phyloP scores from a whole-genome alignment of 305 asterid species.

The Salvia sclarea region DNA sequence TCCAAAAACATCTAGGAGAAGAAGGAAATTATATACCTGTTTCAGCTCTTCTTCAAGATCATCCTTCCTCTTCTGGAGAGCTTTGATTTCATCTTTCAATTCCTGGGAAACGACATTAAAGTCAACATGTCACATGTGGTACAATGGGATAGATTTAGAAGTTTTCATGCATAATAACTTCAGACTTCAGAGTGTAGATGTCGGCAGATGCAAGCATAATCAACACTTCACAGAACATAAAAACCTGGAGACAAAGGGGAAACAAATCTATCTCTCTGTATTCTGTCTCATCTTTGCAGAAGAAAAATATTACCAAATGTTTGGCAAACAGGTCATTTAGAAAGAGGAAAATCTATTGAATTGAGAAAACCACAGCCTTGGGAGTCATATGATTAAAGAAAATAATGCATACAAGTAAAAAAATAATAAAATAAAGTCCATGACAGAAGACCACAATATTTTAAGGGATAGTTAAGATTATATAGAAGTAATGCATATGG shows the following conservation, averaged over 20 bases:
- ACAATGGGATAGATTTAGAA: conserved; percentile 4
- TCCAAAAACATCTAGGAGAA: neutral
- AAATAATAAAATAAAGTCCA: neutral
- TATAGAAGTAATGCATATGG: neutral
- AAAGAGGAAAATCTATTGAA: neutral
- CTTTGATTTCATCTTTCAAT: conserved; percentile 56
- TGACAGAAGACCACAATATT: conserved; percentile 1
- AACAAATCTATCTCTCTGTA: neutral
- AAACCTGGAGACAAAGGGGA: neutral
- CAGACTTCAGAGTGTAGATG: conserved; percentile 2
- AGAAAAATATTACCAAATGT: neutral
- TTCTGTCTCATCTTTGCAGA: neutral
- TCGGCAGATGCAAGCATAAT: conserved; percentile 25
- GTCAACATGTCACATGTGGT: conserved; percentile 33
- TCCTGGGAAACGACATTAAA: conserved; percentile 57
- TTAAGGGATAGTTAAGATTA: neutral
- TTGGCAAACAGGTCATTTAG: conserved; percentile 3
- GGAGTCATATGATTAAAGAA: neutral
- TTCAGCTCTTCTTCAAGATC: conserved; percentile 76
- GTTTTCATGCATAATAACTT: conserved; percentile 10
- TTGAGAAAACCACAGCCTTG: neutral
- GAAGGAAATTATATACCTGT: conserved; percentile 47
- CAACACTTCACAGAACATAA: neutral
- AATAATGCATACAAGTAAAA: neutral
- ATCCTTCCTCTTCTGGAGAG: conserved; percentile 58